phyloP scores from a whole-genome alignment of 169 alveolate species.

The Cryptosporidium tyzzeri region DNA sequence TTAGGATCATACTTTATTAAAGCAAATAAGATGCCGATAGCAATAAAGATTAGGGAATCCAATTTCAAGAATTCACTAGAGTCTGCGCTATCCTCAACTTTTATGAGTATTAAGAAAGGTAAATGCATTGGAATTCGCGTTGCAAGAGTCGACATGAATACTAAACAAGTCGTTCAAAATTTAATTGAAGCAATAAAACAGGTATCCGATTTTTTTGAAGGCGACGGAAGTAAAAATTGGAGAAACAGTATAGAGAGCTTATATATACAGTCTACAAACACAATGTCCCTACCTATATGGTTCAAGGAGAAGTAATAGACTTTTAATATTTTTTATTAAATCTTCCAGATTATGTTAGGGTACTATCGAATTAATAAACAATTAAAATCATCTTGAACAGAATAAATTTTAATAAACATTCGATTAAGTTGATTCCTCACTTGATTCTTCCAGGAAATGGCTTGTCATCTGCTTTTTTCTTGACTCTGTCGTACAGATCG shows the following conservation, averaged over 20 bases:
- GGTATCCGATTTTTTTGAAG: constrained; percentile 63
- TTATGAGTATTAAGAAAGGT: constrained; percentile 70
- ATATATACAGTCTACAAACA: constrained; percentile 79
- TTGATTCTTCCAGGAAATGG: constrained; percentile 60
- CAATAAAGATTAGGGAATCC: constrained; percentile 33
- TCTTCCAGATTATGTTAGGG: background rate
- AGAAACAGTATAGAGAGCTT: constrained; percentile 74
- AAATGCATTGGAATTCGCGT: constrained; percentile 77
- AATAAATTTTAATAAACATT: background rate
- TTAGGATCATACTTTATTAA: constrained; percentile 78
- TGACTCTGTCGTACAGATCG: background rate
- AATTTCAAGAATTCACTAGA: constrained; percentile 70
- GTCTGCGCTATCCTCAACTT: constrained; percentile 74
- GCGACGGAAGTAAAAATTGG: constrained; percentile 66
- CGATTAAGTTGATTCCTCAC: constrained; percentile 29
- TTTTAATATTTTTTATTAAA: background rate
- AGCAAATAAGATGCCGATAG: constrained; percentile 77
- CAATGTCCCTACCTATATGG: constrained; percentile 81
- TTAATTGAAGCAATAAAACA: constrained; percentile 73
- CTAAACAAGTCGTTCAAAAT: constrained; percentile 73
- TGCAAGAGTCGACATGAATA: constrained; percentile 77
- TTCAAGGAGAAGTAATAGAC: background rate
- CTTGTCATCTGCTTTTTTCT: constrained; percentile 59
- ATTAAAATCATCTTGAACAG: background rate
- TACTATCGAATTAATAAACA: background rate